Evolutionary conservation across 306 rosid species (phyloP).

Genomic region (Cucumis sativus): Cucumber_9930_V3 NC_026656.2:3503501-3504000

Average conservation of each 20-base stretch:
- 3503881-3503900: background rate
- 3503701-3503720: too few relatives aligned
- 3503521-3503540: slow-evolving; percentile 92
- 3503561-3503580: slow-evolving; percentile 89
- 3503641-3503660: background rate
- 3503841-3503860: background rate
- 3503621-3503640: background rate
- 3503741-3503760: background rate
- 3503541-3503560: slow-evolving; percentile 83
- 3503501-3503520: slow-evolving; percentile 91
- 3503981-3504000: background rate
- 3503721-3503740: too few relatives aligned
- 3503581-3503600: slow-evolving; percentile 30
- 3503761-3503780: background rate
- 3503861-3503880: background rate
- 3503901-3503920: background rate
- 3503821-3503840: background rate
- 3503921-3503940: background rate
- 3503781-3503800: background rate
- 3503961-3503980: background rate
- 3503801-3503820: background rate
- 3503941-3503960: background rate
- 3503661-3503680: background rate
- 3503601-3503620: background rate
- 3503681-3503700: background rate